Base-by-base conservation (phyloP, 495 filamentous ascomycete species). In the Trichoderma erinaceum region DNA sequence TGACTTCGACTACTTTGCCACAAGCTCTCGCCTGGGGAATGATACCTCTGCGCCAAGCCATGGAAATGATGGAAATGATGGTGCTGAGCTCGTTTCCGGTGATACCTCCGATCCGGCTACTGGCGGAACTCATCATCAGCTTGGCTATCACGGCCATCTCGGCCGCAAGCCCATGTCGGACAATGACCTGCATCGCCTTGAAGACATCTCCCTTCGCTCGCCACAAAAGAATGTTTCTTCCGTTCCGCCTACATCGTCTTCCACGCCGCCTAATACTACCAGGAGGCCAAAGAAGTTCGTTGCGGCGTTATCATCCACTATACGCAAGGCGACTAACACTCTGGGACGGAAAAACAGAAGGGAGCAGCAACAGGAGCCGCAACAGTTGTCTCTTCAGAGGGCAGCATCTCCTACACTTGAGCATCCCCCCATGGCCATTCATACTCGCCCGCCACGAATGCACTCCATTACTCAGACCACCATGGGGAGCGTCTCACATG, bases 111-210 rank as follows among this genome's bases (percentile, higher is more conserved):
- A 21, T 52, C 66, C 23, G 50, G 63, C 6, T 66, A 68, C 66
- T 38, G 52, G 64, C 44, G 66, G 50, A 68, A 16, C 13, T 41
- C 50, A 61, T 16, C 50, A 44, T 16, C 44, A 41, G n/a, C 44
- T 61, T 12, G 69, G 38, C 68, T 68, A 63, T 32, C 66, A 75
- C 3, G 71, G 73, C 18, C 69, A 63, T 32, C 66, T 75, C 3
- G 71, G 73, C 18, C 69, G 71, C 27, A 78, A 76, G 35, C 79
- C 80, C 41, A 78, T 82, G 67, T 82, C 80, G 16, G 79, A 82
- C 70, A 81, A 80, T 41, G 80, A 83, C 69, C 70, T 83, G 29
- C 76, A 80, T 3, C 77, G 76, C 58, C 72, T 83, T 46, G 81
- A 83, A 68, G 80, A 79, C 0, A 70, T 83, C 46, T 76, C 78